Evolutionary conservation across 2,329 filamentous ascomycete species (phyloP).

Genomic region (Alternaria sp.): DNA sequence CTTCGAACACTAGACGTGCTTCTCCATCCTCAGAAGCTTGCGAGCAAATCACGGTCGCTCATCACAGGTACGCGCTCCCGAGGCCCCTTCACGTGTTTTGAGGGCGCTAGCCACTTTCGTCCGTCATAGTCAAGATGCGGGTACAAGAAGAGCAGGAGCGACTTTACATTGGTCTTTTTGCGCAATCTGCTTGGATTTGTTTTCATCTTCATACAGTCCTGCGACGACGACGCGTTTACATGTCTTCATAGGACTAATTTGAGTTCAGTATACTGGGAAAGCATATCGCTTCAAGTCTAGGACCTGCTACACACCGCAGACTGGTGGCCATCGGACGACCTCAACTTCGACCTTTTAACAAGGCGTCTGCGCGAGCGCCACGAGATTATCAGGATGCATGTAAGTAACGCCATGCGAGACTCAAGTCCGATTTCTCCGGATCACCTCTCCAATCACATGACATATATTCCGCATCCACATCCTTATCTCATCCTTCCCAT

Average conservation of each 20-base stretch:
- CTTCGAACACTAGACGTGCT: not conserved
- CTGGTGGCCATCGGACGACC: not conserved
- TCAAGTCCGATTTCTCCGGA: too few relatives aligned
- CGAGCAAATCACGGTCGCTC: not conserved
- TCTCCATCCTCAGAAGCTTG: not conserved
- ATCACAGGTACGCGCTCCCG: not conserved
- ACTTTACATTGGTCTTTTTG: not conserved
- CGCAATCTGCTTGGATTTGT: not conserved
- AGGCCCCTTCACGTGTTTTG: not conserved
- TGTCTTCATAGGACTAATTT: not conserved
- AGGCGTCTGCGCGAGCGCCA: not conserved
- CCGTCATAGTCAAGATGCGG: not conserved
- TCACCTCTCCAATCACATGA: not conserved
- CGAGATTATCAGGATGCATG: not conserved
- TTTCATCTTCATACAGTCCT: not conserved
- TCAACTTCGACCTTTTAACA: accelerated
- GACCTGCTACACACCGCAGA: not conserved
- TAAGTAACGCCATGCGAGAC: not conserved
- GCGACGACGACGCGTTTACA: not conserved
- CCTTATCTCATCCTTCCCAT: not conserved
- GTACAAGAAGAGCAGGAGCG: not conserved
- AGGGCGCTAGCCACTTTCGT: not conserved
- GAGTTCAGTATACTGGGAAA: not conserved
- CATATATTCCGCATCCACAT: not conserved
- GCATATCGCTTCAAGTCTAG: not conserved